Percentiles rank a stretch among this genome's conserved stretches.
phyloP scores from a whole-genome alignment of 306 rosid species.

The Fagus crenata region DNA sequence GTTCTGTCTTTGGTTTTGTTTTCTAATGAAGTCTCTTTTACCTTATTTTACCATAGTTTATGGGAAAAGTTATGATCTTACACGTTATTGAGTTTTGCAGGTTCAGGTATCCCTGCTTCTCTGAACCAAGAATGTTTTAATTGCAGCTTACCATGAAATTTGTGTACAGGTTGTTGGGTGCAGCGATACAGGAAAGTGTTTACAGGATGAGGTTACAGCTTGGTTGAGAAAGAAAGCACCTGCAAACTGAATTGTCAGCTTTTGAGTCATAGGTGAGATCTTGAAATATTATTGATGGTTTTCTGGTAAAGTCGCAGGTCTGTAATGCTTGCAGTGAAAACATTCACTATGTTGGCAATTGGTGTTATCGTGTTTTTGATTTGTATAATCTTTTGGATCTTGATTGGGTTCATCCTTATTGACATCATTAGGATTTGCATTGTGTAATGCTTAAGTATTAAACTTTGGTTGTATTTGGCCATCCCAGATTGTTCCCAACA shows the following conservation, averaged over 20 bases:
- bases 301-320: slow-evolving; percentile 2
- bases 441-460: not conserved
- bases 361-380: not conserved
- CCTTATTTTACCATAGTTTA: not conserved
- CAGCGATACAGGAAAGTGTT: slow-evolving; percentile 23
- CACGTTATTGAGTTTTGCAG: slow-evolving; percentile 61
- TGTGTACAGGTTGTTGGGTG: slow-evolving; percentile 63
- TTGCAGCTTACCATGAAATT: slow-evolving; percentile 62
- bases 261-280: not conserved
- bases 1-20: slow-evolving; percentile 34
- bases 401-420: not conserved
- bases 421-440: not conserved
- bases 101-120: slow-evolving; percentile 73
- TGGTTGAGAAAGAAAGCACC: slow-evolving; percentile 10
- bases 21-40: slow-evolving; percentile 13
- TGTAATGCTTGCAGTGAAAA: not conserved
- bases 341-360: not conserved
- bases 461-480: not conserved
- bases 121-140: slow-evolving; percentile 36
- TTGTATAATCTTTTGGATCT: not conserved
- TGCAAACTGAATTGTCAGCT: not conserved
- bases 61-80: slow-evolving; percentile 35
- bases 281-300: not conserved
- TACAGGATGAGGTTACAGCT: slow-evolving; percentile 23
- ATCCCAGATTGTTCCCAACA: too few species aligned